These are phyloP conservation scores for Solanum paucissectum DNA, from an alignment of 257 asterid genomes.

Conservation along the genomic window DNA sequence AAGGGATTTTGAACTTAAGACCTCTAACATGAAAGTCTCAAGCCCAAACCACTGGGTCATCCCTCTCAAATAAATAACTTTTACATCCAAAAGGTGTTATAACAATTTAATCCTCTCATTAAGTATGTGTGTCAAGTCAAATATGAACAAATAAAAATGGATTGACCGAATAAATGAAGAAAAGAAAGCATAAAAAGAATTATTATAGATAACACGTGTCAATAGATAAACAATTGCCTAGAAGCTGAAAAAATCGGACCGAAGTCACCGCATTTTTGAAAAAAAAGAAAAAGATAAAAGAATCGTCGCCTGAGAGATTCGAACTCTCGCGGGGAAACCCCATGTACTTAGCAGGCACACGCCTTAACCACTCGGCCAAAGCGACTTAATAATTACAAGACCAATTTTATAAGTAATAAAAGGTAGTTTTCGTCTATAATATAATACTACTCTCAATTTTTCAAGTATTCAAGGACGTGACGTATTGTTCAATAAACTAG, in stretches of 20 bases:
- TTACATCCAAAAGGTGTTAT: not conserved
- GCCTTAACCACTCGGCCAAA: conserved; percentile 61
- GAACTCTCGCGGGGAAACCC: conserved; percentile 99
- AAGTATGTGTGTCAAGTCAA: not conserved
- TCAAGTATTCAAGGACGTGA: not conserved
- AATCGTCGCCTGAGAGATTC: conserved; percentile 95
- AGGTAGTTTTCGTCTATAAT: too few relatives aligned
- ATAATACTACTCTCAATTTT: not conserved
- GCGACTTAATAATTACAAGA: conserved; percentile 5
- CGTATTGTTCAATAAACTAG: not conserved
- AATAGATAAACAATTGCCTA: not conserved
- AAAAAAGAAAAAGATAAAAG: too few relatives aligned
- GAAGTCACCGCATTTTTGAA: not conserved
- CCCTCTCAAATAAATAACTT: too few relatives aligned
- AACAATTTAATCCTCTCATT: too few relatives aligned
- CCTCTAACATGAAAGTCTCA: too few relatives aligned
- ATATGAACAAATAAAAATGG: not conserved
- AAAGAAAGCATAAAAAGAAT: not conserved
- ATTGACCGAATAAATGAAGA: not conserved
- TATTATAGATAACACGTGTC: not conserved
- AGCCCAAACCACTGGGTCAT: fast-evolving
- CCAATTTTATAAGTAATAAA: too few relatives aligned
- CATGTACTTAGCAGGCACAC: conserved; percentile 75
- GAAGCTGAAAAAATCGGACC: not conserved
- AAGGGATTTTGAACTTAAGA: too few relatives aligned